Evolutionary conservation across 257 asterid genomes (phyloP), one percentile per base, ranked within the genome.

Genomic region (Asclepias syriaca): DNA sequence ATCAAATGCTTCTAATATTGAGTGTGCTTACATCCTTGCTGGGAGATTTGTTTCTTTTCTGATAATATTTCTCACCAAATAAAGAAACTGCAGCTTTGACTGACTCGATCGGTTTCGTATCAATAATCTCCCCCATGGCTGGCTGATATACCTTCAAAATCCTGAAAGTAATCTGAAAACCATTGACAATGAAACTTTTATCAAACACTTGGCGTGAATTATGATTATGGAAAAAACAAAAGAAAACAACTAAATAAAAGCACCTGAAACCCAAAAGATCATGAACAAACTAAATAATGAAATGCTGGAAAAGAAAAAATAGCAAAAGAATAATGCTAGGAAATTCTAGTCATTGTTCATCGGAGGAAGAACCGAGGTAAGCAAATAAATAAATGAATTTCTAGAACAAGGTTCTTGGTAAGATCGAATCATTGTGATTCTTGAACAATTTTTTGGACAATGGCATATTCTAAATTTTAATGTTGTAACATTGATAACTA

Each of bases 31-130:
- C 93, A 27, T 81, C 75, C 67, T 66, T 80, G 67, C 59, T 67
- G 1, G 68, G 15, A 1, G 83, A 85, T 22, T 65, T 80, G 67
- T 9, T 70, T 69, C 69, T 86, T 53, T 73, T 71, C 29, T 75
- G 84, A 9, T 74, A 83, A 69, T 66, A 72, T 16, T 66, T 75
- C 71, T 79, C 89, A 29, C 81, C 90, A n/a, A 91, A 86, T 77
- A 91, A 86, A 50, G 91, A 81, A 72, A 87, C 77, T 18, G 88
- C 93, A 69, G 77, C 78, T 79, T 90, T 88, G 63, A 84, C 93
- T 5, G 93, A 86, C 56, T 84, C 88, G 65, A 84, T 77, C 60
- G 93, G 80, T 50, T 85, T 86, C 61, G 87, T 83, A 57, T 87
- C 95, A 40, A 87, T 54, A 24, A 54, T 83, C 83, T 89, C 95